Base-by-base conservation (phyloP, 192 early-diverging fungal genomes). In the Backusella psychrophila region DNA sequence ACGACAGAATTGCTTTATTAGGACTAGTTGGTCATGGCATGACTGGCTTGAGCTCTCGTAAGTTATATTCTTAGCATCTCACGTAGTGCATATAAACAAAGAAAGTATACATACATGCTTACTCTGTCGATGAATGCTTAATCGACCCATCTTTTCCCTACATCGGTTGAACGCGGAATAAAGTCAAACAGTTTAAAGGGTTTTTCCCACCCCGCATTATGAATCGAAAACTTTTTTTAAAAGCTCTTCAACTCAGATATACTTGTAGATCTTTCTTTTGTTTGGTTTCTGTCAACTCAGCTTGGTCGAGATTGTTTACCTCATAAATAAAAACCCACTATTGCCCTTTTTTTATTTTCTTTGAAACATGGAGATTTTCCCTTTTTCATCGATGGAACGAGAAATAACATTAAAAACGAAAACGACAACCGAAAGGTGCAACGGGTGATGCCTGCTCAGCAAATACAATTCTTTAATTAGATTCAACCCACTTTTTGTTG, bases 251-350 rank as follows among this genome's bases (percentile, higher is more conserved):
- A 29, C 56, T 63, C 56, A 63, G 56, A 63, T 56, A 21, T 56
- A 56, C 53, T 56, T 56, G 53, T 56, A 56, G 53, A 56, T 56
- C 19, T 56, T 56, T 56, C 53, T 63, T 63, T 26, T 63, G 56
- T 63, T 63, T 63, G 23, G 23, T 63, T 63, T 63, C 23, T 29
- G 26, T 63, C 56, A 29, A 26, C 56, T 63, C 56, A 63, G 26
- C 9, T n/a, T 63, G 26, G n/a, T 29, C 23, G 26, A 29, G 56
- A 21, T 26, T 26, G 26, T 14, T 39, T 39, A 12, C 1, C 11
- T 11, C 26, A 8, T 26, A 59, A 26, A 59, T 26, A 3, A 26
- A 26, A 23, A 26, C 11, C 6, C 4, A 12, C 3, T 9, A 44
- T 44, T 3, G 42, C 0, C 15, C 15, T 14, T 44, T 14, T 44